Base-by-base conservation (phyloP, 306 rosid genomes). In the Abrus precatorius region DNA sequence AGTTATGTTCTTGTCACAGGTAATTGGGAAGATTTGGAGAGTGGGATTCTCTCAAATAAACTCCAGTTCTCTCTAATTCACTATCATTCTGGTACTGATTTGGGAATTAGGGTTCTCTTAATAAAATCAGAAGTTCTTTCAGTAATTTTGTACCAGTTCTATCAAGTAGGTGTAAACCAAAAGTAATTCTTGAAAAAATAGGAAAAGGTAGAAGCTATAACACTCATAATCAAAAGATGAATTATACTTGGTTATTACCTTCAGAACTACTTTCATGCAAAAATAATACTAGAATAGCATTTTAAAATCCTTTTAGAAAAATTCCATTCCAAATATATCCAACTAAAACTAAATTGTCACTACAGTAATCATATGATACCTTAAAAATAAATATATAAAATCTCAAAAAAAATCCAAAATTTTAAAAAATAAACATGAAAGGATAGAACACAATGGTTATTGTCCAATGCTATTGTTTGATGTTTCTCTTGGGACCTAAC, bases 161-260 rank as follows among this genome's bases (percentile, higher is more conserved):
- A 20, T 20, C 20, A 45, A 36, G 38, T 3, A 4, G 64, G 13
- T 63, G 43, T 54, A 62, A 52, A 36, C 40, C 1, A n/a, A 5
- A 63, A 14, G 3, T 11, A 67, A 67, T 38, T 12, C 27, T 43
- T 1, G 12, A 38, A 14, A 14, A 9, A 38, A n/a, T n/a, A 1
- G 7, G 40, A 59, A 9, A 32, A 29, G 11, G 65, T 10, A 59
- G 4, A 59, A 13, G 4, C 7, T 9, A 59, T 32, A 59, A 59
- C 7, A 59, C 33, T 55, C 65, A 30, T 30, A 59, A 30, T 20
- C 33, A 38, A 67, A 28, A 67, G 73, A 67, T 67, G 55, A 41
- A 13, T 40, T 41, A 67, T 45, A 5, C 27, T 45, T 7, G 10
- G 27, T 41, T 6, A 27, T 9, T 12, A 2, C 9, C 27, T n/a